A percentile compares a stretch with the other conserved stretches of the same genome.
phyloP scores from a whole-genome alignment of 1,284 basidiomycete species.

The Puccinia polysora region DNA sequence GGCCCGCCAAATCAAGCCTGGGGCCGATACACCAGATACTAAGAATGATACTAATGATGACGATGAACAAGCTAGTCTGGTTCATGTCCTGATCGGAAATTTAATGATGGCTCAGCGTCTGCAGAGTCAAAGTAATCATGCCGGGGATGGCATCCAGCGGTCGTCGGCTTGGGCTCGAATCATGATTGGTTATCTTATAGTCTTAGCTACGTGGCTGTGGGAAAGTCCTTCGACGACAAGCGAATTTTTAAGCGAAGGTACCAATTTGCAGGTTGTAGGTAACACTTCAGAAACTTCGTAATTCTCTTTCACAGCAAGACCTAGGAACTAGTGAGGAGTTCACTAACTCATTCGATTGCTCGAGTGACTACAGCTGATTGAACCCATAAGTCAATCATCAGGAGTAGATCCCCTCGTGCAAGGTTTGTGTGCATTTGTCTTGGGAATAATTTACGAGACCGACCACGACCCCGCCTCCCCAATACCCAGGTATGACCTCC shows the following conservation, averaged over 20 bases:
- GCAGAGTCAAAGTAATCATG: slow-evolving; percentile 55
- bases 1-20: slow-evolving; percentile 55
- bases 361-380: slow-evolving; percentile 64
- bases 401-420: slow-evolving; percentile 83
- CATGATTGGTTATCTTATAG: slow-evolving; percentile 75
- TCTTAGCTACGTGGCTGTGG: slow-evolving; percentile 92
- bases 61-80: slow-evolving; percentile 56
- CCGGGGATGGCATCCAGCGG: slow-evolving; percentile 56
- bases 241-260: slow-evolving; percentile 80
- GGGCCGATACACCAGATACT: slow-evolving; percentile 48
- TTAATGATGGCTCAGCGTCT: slow-evolving; percentile 61
- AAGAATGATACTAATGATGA: slow-evolving; percentile 56
- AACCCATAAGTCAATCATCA: slow-evolving; percentile 83
- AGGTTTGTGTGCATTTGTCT: slow-evolving; percentile 81
- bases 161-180: slow-evolving; percentile 81
- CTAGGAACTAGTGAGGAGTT: background rate
- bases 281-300: background rate
- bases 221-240: slow-evolving; percentile 81
- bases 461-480: slow-evolving; percentile 79
- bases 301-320: background rate
- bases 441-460: slow-evolving; percentile 91
- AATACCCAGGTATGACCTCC: slow-evolving; percentile 74
- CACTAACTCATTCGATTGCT: slow-evolving; percentile 5
- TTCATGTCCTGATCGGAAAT: slow-evolving; percentile 61
- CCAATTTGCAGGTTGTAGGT: slow-evolving; percentile 81